phyloP scores from a whole-genome alignment of 768 basidiomycete genomes.

The Tricholoma terreum region DNA sequence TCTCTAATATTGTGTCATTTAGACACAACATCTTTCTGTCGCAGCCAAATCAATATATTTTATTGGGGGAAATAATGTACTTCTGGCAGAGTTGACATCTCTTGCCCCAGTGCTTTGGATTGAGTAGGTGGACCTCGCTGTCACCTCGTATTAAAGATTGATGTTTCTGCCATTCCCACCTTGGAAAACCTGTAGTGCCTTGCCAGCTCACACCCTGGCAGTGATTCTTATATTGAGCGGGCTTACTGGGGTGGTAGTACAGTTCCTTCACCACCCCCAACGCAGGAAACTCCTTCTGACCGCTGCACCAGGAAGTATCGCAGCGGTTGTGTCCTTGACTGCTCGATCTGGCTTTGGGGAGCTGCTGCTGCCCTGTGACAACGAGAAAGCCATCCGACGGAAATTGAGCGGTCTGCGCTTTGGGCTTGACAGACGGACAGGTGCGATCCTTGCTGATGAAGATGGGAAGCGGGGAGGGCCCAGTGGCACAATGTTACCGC shows the following conservation, averaged over 20 bases:
- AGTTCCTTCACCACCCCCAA: slow-evolving; percentile 43
- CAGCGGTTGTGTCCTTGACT: slow-evolving; percentile 52
- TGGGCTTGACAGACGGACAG: slow-evolving; percentile 53
- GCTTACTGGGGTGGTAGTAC: slow-evolving; percentile 43
- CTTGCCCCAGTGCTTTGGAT: slow-evolving; percentile 50
- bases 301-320: slow-evolving; percentile 59
- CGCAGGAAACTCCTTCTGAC: slow-evolving; percentile 50
- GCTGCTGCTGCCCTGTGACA: slow-evolving; percentile 58
- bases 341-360: slow-evolving; percentile 61
- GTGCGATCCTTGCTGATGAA: slow-evolving; percentile 60
- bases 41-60: slow-evolving; percentile 63
- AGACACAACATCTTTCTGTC: slow-evolving; percentile 58
- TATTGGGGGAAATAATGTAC: slow-evolving; percentile 32
- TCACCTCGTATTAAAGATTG: too few species aligned
- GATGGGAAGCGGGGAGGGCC: slow-evolving; percentile 27
- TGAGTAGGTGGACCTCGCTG: slow-evolving; percentile 42
- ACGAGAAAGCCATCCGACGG: slow-evolving; percentile 38
- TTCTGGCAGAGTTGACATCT: slow-evolving; percentile 39
- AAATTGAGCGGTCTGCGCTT: slow-evolving; percentile 54
- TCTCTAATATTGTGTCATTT: slow-evolving; percentile 1
- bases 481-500: slow-evolving; percentile 38
- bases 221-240: slow-evolving; percentile 47
- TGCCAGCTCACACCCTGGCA: slow-evolving; percentile 53
- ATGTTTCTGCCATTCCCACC: not conserved
- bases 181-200: slow-evolving; percentile 33